Conservation (phyloP, 495 filamentous ascomycete genomes). For the Aspergillus cristatus region DNA sequence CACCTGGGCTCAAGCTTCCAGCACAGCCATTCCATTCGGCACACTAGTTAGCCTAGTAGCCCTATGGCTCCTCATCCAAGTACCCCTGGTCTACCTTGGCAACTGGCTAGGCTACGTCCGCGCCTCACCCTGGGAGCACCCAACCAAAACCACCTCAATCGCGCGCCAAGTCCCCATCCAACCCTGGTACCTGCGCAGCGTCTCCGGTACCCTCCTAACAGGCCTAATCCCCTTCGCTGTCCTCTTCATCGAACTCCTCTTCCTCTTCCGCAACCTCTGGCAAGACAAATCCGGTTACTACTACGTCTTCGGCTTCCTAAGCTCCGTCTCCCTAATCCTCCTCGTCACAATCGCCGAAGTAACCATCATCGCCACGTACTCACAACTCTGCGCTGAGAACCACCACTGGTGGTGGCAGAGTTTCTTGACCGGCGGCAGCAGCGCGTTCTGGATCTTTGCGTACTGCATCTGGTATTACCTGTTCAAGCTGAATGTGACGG, state of each 20-base stretch:
- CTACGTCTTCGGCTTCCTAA: constrained; percentile 89
- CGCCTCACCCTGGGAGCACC: constrained; percentile 69
- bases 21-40: constrained; percentile 81
- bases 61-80: constrained; percentile 83
- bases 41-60: constrained; percentile 69
- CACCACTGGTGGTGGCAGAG: constrained; percentile 97
- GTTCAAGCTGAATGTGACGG: constrained; percentile 72
- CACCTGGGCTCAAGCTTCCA: constrained; percentile 88
- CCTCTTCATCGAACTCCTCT: constrained; percentile 87
- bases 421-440: constrained; percentile 74
- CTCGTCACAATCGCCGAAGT: constrained; percentile 79
- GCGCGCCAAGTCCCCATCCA: constrained; percentile 70
- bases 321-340: constrained; percentile 63
- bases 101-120: constrained; percentile 70
- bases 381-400: constrained; percentile 79
- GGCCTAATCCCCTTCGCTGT: constrained; percentile 87
- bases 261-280: constrained; percentile 87
- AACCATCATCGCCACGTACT: constrained; percentile 81
- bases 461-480: constrained; percentile 87
- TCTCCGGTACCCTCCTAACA: constrained; percentile 58
- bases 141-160: constrained; percentile 69
- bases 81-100: constrained; percentile 81
- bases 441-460: constrained; percentile 74
- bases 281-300: constrained; percentile 92
- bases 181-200: constrained; percentile 65